Conservation (phyloP, 2,329 filamentous ascomycete genomes). For the Microcera coccophila region DNA sequence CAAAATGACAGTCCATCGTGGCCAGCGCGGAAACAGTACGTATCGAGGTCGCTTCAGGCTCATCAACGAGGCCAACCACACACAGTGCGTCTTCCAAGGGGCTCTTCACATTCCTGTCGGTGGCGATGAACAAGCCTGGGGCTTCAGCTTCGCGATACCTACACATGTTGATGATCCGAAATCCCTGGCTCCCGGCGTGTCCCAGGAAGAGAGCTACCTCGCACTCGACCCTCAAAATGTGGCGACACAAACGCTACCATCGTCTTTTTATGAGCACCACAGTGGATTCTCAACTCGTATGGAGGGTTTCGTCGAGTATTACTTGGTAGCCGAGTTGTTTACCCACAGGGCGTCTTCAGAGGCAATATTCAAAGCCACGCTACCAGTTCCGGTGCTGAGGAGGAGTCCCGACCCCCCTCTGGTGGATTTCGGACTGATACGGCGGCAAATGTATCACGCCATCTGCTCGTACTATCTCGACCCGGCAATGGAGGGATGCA, state of each 20-base stretch:
- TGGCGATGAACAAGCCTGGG: slow-evolving; percentile 20
- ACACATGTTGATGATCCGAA: slow-evolving; percentile 8
- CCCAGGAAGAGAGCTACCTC: neutral
- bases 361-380: neutral
- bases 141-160: slow-evolving; percentile 29
- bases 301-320: slow-evolving; percentile 24
- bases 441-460: neutral
- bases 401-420: slow-evolving; percentile 2
- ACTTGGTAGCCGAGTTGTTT: neutral
- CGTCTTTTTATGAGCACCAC: neutral
- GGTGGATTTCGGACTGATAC: slow-evolving; percentile 10
- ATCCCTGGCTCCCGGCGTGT: neutral
- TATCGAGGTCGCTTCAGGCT: slow-evolving; percentile 26
- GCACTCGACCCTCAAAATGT: neutral
- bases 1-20: slow-evolving; percentile 16
- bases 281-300: slow-evolving; percentile 5
- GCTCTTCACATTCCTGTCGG: slow-evolving; percentile 23
- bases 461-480: slow-evolving; percentile 27
- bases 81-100: slow-evolving; percentile 17
- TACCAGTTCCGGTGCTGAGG: neutral
- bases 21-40: slow-evolving; percentile 8
- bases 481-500: slow-evolving; percentile 27
- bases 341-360: neutral
- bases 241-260: neutral
- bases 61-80: slow-evolving; percentile 8